Conservation (phyloP, 2,329 filamentous ascomycete genomes). For the Trichophyton equinum region DNA sequence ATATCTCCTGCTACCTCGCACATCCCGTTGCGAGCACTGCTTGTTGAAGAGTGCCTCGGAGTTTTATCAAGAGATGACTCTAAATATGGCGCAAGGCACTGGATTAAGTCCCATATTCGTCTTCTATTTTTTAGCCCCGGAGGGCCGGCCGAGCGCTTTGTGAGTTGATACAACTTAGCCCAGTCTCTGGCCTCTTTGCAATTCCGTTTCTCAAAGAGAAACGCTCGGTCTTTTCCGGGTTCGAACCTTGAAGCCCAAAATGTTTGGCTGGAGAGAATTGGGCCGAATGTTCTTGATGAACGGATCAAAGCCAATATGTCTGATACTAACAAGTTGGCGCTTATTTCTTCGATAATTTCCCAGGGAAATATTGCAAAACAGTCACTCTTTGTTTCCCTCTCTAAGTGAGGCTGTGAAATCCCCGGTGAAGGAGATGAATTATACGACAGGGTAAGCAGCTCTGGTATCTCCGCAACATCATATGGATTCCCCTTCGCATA, state of each 20-base stretch:
- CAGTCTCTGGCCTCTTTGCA: neutral
- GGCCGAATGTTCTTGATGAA: neutral
- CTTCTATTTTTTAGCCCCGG: neutral
- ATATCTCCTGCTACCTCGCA: neutral
- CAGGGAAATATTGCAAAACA: neutral
- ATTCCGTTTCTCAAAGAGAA: neutral
- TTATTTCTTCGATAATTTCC: slow-evolving; percentile 1
- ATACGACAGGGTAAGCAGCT: neutral
- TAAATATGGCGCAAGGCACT: neutral
- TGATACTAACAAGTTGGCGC: neutral
- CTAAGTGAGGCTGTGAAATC: too few species aligned
- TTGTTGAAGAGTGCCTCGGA: neutral
- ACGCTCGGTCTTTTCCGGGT: neutral
- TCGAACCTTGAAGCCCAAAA: slow-evolving; percentile 4
- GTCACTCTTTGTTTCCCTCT: too few species aligned
- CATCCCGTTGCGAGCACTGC: too few species aligned
- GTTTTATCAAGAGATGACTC: neutral
- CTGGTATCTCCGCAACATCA: neutral
- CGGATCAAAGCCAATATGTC: neutral
- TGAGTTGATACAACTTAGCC: neutral
- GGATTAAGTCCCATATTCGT: neutral
- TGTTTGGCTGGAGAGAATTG: neutral
- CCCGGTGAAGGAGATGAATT: neutral
- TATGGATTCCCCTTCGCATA: neutral
- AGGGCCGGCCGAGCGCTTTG: neutral